phyloP scores from a whole-genome alignment of 2,329 filamentous ascomycete genomes.

The Karstenula rhodostoma region DNA sequence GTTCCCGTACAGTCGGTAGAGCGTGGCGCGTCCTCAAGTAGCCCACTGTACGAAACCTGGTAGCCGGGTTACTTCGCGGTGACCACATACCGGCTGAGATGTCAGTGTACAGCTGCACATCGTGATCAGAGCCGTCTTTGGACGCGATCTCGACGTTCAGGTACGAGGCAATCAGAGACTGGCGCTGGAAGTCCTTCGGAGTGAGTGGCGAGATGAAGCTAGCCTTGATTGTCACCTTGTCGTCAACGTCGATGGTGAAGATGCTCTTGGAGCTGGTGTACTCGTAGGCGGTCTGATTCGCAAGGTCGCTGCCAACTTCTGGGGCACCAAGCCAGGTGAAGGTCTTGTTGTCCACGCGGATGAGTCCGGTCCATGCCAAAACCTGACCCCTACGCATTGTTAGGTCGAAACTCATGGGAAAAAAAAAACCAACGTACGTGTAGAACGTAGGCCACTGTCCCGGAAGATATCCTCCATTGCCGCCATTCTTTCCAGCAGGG shows the following conservation, averaged over 20 bases:
- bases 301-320: slow-evolving; percentile 56
- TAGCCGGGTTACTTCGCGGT: neutral
- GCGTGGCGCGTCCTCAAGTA: neutral
- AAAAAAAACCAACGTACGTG: slow-evolving; percentile 59
- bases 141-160: slow-evolving; percentile 70
- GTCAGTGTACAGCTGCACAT: slow-evolving; percentile 76
- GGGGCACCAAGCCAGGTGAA: slow-evolving; percentile 53
- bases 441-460: slow-evolving; percentile 76
- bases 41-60: slow-evolving; percentile 3
- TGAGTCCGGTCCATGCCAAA: slow-evolving; percentile 72
- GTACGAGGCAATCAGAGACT: slow-evolving; percentile 76
- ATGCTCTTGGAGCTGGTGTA: slow-evolving; percentile 78
- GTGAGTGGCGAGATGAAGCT: slow-evolving; percentile 77
- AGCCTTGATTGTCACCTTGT: slow-evolving; percentile 69
- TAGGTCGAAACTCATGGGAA: slow-evolving; percentile 21
- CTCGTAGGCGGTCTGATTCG: slow-evolving; percentile 69
- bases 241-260: slow-evolving; percentile 71
- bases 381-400: slow-evolving; percentile 58
- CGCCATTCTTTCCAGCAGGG: slow-evolving; percentile 66
- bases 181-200: slow-evolving; percentile 69
- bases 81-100: slow-evolving; percentile 68
- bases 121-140: slow-evolving; percentile 67
- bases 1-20: slow-evolving; percentile 6
- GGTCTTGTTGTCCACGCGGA: slow-evolving; percentile 66
- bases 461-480: slow-evolving; percentile 71